Evolutionary conservation across 306 rosid genomes (phyloP).

Genomic region (Quercus agrifolia): DNA sequence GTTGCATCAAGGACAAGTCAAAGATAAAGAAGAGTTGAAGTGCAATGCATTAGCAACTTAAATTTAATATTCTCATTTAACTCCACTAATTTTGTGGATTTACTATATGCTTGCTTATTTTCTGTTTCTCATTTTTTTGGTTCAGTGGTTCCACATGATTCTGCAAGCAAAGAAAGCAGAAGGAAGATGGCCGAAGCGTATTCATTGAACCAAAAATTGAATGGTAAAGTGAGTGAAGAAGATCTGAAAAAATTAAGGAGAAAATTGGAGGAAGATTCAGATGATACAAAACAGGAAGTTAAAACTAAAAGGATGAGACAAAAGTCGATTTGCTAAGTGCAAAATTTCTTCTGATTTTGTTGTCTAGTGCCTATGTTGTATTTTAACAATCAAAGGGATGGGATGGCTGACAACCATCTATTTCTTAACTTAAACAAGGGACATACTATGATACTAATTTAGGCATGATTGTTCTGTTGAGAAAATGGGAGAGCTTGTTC

Average conservation of each 20-base stretch:
- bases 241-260: slow-evolving; percentile 52
- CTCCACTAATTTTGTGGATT: not conserved
- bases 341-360: not conserved
- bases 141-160: slow-evolving; percentile 86
- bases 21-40: not conserved
- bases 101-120: slow-evolving; percentile 9
- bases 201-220: slow-evolving; percentile 63
- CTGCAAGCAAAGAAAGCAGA: slow-evolving; percentile 79
- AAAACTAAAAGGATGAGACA: slow-evolving; percentile 48
- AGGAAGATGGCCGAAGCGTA: slow-evolving; percentile 75
- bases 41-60: not conserved
- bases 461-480: too few species aligned
- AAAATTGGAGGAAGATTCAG: slow-evolving; percentile 46
- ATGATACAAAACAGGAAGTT: slow-evolving; percentile 28
- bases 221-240: slow-evolving; percentile 59
- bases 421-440: too few species aligned
- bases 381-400: too few species aligned
- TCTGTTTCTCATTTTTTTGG: not conserved
- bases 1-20: not conserved
- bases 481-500: too few species aligned
- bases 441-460: too few species aligned
- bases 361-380: not conserved
- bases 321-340: slow-evolving; percentile 32
- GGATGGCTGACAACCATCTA: too few species aligned
- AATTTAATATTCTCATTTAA: not conserved